Evolutionary conservation across 2,329 filamentous ascomycete species (phyloP).

Genomic region (Coniosporium tulheliwenetii): DNA sequence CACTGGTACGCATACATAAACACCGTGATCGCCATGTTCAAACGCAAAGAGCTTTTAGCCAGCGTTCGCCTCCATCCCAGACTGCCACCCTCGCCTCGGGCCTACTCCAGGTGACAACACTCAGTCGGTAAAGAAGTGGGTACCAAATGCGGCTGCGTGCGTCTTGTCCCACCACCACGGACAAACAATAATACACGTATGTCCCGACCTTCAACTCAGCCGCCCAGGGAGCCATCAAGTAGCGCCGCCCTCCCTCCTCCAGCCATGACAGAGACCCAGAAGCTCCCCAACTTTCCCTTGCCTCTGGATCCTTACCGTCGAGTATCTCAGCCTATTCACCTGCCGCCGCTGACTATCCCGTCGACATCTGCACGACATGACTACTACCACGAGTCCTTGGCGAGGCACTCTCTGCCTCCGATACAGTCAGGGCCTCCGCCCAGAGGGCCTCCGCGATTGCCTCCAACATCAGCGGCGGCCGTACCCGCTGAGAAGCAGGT

Average conservation of each 20-base stretch:
- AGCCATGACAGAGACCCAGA: slow-evolving; percentile 31
- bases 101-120: no score
- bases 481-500: slow-evolving; percentile 20
- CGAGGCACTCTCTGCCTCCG: slow-evolving; percentile 12
- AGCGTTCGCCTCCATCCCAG: no score
- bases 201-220: no score
- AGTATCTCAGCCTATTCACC: slow-evolving; percentile 22
- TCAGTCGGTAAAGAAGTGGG: no score
- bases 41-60: no score
- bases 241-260: slow-evolving; percentile 7
- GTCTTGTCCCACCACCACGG: no score
- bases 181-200: no score
- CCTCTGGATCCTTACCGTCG: slow-evolving; percentile 21
- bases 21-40: no score
- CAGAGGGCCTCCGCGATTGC: slow-evolving; percentile 3
- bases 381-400: slow-evolving; percentile 6
- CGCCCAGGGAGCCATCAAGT: no score
- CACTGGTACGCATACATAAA: no score
- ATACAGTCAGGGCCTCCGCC: slow-evolving; percentile 12
- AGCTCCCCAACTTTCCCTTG: slow-evolving; percentile 22
- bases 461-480: slow-evolving; percentile 15
- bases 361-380: slow-evolving; percentile 11
- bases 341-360: slow-evolving; percentile 22
- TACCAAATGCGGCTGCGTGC: no score
- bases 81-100: no score